Base-by-base conservation (phyloP, 345 rosid species). In the Camelina neglecta region DNA sequence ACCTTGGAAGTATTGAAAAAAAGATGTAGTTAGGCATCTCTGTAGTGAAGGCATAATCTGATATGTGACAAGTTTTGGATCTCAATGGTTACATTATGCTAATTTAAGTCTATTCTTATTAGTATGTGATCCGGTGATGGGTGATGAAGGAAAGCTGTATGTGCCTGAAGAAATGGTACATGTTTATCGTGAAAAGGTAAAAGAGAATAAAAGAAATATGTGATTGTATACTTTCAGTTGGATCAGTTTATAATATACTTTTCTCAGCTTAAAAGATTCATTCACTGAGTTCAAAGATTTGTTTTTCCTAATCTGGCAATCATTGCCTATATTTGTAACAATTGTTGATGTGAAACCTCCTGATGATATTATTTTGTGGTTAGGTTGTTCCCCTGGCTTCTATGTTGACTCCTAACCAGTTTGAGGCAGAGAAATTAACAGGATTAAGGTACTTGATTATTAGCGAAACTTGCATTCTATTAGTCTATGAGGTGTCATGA, bases 61-160 rank as follows among this genome's bases (percentile, higher is more conserved):
- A 44, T 31, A 63, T 33, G 35, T 21, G 10, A 21, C 16, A 45
- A 45, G 26, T 75, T 68, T 6, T 42, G 33, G 26, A 60, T 61
- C n/a, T 62, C 31, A 44, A 55, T 45, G 18, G 41, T 39, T 9
- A 0, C 7, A 3, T 31, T 72, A 41, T 29, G 48, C 51, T 84
- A 65, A 74, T 60, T 31, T 42, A 15, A 62, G 72, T 31, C 11
- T 26, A 64, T 65, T 69, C 64, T 72, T 77, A 57, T 79, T 80
- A 95, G 99, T 95, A 80, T 95, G 99, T 83, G 99, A 95, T 86
- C 99, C 99, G 18, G 99, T 95, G 70, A 75, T 95, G 93, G 99
- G 99, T 60, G 99, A 95, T 81, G 98, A 89, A 80, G 99, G 99
- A 75, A 95, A 90, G 89, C 94, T 95, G 60, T 95, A 95, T 87